These are phyloP conservation scores for Leccinum aurantiacum DNA, from an alignment of 768 basidiomycete species.

Conservation along the genomic window DNA sequence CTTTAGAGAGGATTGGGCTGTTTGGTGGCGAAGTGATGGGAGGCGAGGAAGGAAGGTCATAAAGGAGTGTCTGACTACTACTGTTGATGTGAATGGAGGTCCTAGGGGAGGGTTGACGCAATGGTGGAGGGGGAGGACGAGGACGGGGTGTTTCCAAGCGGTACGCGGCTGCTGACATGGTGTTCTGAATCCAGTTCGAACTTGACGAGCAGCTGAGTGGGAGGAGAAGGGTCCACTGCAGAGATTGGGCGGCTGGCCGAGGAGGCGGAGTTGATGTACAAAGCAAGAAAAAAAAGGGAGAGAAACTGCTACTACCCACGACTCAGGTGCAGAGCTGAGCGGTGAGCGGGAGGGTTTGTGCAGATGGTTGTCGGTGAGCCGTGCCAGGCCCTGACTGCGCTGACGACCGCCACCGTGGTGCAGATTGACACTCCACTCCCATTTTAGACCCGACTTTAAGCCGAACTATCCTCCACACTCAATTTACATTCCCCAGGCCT, in stretches of 20 bases:
- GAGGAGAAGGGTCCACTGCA: background rate
- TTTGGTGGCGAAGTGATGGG: conserved; percentile 55
- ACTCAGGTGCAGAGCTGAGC: conserved; percentile 4
- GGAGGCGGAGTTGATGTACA: conserved; percentile 20
- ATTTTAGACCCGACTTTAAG: conserved; percentile 18
- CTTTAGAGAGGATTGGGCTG: conserved; percentile 44
- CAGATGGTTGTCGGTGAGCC: conserved; percentile 28
- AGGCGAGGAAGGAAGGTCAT: conserved; percentile 66
- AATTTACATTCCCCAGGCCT: background rate
- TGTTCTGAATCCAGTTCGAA: conserved; percentile 38
- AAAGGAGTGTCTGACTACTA: conserved; percentile 64
- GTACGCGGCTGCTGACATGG: conserved; percentile 63
- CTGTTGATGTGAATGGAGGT: conserved; percentile 43
- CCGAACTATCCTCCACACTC: conserved; percentile 7
- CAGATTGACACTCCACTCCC: conserved; percentile 19
- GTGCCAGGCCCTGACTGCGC: conserved; percentile 30
- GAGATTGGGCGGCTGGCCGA: conserved; percentile 18
- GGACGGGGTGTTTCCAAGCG: conserved; percentile 63
- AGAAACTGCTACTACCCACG: conserved; percentile 3
- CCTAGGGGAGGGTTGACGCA: conserved; percentile 50
- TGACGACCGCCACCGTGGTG: conserved; percentile 29
- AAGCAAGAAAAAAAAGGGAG: conserved; percentile 13
- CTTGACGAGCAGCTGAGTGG: conserved; percentile 8
- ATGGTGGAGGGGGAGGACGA: conserved; percentile 56
- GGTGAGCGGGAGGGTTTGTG: conserved; percentile 13